A percentile compares a stretch with the other conserved stretches of the same genome.
Evolutionary conservation across 2,329 filamentous ascomycete species (phyloP).

Genomic region (Hymenotorrendiella dingleyae): DNA sequence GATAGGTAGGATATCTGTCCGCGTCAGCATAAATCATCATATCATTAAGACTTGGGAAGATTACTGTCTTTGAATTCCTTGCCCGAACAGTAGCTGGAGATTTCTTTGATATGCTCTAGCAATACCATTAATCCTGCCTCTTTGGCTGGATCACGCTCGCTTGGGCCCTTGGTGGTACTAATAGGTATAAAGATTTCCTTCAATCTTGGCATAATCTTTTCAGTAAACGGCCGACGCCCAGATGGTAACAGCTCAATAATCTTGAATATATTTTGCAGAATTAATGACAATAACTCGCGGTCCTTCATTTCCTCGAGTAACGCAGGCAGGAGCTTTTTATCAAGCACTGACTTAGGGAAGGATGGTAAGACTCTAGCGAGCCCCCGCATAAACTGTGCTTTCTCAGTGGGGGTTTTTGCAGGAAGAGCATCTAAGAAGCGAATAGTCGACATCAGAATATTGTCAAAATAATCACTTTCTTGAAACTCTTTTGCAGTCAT

Average conservation of each 20-base stretch:
- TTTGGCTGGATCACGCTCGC: constrained; percentile 72
- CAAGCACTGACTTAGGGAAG: constrained; percentile 88
- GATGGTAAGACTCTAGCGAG: constrained; percentile 81
- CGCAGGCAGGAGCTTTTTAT: constrained; percentile 87
- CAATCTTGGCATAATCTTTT: constrained; percentile 78
- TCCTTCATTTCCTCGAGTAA: constrained; percentile 93
- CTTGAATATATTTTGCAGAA: constrained; percentile 88
- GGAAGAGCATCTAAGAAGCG: constrained; percentile 89
- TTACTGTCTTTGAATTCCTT: constrained; percentile 91
- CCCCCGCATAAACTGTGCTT: constrained; percentile 84
- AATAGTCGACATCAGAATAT: constrained; percentile 91
- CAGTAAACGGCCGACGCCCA: constrained; percentile 71
- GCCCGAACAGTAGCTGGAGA: constrained; percentile 76
- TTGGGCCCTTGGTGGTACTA: constrained; percentile 44
- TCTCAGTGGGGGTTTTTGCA: constrained; percentile 86
- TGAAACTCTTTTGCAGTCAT: constrained; percentile 89
- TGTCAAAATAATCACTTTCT: constrained; percentile 93
- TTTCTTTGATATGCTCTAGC: constrained; percentile 71
- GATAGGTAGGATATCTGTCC: constrained; percentile 76
- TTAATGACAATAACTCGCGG: constrained; percentile 73
- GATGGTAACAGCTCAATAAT: constrained; percentile 75
- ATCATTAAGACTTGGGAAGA: constrained; percentile 26
- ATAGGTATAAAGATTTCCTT: constrained; percentile 73
- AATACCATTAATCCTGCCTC: constrained; percentile 91
- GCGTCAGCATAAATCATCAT: constrained; percentile 19